phyloP scores from a whole-genome alignment of 257 asterid genomes.

The Solanum appendiculatum region DNA sequence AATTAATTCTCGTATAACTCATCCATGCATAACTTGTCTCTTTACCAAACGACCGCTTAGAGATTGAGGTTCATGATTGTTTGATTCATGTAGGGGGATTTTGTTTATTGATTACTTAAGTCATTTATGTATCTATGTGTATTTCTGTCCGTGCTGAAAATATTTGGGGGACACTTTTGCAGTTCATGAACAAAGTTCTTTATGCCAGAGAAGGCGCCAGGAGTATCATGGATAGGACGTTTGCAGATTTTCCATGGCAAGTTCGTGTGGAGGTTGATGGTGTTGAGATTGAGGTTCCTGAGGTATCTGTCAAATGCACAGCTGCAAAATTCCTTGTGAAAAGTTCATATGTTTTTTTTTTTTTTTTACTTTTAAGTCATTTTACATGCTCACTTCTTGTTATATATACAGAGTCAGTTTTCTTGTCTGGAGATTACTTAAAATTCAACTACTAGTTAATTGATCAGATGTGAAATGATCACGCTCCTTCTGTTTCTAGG shows the following conservation, averaged over 20 bases:
- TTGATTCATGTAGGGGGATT: background rate
- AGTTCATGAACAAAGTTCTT: slow-evolving; percentile 98
- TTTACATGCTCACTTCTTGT: background rate
- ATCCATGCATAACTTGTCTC: background rate
- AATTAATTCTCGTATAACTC: background rate
- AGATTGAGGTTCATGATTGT: background rate
- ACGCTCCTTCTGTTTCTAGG: slow-evolving; percentile 23
- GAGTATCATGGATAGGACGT: slow-evolving; percentile 86
- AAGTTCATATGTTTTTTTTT: background rate
- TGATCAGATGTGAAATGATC: background rate
- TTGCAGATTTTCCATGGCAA: slow-evolving; percentile 93
- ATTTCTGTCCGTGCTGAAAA: background rate
- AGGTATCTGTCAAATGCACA: slow-evolving; percentile 38
- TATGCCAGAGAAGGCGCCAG: slow-evolving; percentile 98
- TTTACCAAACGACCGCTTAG: background rate
- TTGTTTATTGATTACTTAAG: background rate
- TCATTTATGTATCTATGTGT: background rate
- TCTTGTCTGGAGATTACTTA: background rate
- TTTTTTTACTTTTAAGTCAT: background rate
- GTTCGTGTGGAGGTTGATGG: slow-evolving; percentile 97
- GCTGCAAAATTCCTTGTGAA: background rate
- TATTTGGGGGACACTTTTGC: slow-evolving; percentile 24
- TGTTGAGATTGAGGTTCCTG: slow-evolving; percentile 87
- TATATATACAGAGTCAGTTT: background rate
- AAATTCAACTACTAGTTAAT: background rate